Conservation (phyloP, 306 rosid species). For the Acmispon strigosus region DNA sequence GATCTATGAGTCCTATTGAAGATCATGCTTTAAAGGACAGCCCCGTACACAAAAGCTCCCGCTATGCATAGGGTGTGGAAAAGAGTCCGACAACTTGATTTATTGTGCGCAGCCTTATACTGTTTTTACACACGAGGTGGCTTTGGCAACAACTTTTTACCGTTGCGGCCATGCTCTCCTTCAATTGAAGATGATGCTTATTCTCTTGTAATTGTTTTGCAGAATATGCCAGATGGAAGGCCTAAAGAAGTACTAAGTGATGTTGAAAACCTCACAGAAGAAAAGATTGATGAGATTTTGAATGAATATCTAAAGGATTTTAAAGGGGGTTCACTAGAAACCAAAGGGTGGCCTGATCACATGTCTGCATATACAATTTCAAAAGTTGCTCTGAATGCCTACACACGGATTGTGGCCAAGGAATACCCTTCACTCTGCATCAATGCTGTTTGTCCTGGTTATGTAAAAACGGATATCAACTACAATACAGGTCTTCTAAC, state of each 20-base stretch:
- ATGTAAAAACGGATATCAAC: conserved; percentile 36
- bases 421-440: conserved; percentile 20
- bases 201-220: not conserved
- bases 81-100: no score
- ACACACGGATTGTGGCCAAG: conserved; percentile 41
- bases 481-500: conserved; percentile 21
- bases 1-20: not conserved
- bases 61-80: no score
- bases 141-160: no score
- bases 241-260: conserved; percentile 33
- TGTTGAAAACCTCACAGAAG: conserved; percentile 35
- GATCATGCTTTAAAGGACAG: not conserved
- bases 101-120: no score
- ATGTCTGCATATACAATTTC: conserved; percentile 29
- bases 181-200: not conserved
- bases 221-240: conserved; percentile 34
- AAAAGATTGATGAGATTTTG: conserved; percentile 33
- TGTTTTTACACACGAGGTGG: no score
- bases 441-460: conserved; percentile 42
- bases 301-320: conserved; percentile 33
- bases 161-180: no score
- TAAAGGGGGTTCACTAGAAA: conserved; percentile 31
- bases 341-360: conserved; percentile 37
- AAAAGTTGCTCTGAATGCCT: conserved; percentile 43
- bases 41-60: no score